Conservation (phyloP, 2,329 filamentous ascomycete species). For the Phoma sp. region DNA sequence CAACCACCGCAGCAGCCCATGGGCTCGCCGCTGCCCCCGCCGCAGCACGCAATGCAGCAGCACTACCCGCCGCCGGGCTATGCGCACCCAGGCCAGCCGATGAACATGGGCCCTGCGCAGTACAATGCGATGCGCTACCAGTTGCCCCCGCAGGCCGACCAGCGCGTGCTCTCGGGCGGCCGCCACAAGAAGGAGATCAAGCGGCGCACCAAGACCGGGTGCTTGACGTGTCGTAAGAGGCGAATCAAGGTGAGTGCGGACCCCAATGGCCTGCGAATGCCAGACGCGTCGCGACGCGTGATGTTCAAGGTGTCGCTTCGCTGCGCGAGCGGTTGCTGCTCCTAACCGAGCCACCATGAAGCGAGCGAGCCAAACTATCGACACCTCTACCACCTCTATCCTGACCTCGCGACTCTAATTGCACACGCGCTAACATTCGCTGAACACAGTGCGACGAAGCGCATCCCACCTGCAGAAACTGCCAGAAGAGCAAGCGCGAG, state of each 20-base stretch:
- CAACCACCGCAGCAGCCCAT: conserved; percentile 53
- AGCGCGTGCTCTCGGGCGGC: conserved; percentile 66
- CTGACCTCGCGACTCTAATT: conserved; percentile 35
- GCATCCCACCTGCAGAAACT: conserved; percentile 90
- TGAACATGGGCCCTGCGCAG: conserved; percentile 58
- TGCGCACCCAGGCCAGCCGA: conserved; percentile 56
- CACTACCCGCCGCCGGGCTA: conserved; percentile 59
- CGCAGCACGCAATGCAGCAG: conserved; percentile 59
- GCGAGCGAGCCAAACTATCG: conserved; percentile 46
- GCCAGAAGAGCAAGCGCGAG: conserved; percentile 86
- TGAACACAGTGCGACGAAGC: conserved; percentile 86
- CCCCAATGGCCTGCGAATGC: conserved; percentile 34
- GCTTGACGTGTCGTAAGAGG: conserved; percentile 64
- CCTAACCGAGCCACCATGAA: conserved; percentile 50
- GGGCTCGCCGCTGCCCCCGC: conserved; percentile 62
- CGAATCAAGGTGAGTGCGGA: conserved; percentile 71
- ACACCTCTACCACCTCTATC: conserved; percentile 40
- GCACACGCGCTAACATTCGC: conserved; percentile 34
- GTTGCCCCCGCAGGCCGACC: conserved; percentile 58
- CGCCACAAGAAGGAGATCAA: conserved; percentile 78
- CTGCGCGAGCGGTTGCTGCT: conserved; percentile 26
- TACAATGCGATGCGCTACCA: conserved; percentile 61
- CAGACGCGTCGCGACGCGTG: conserved; percentile 39
- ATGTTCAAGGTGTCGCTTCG: conserved; percentile 26
- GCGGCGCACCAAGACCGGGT: conserved; percentile 77